Base-by-base conservation (phyloP, 1,139 yeast species). In the Yamadazyma oceani region DNA sequence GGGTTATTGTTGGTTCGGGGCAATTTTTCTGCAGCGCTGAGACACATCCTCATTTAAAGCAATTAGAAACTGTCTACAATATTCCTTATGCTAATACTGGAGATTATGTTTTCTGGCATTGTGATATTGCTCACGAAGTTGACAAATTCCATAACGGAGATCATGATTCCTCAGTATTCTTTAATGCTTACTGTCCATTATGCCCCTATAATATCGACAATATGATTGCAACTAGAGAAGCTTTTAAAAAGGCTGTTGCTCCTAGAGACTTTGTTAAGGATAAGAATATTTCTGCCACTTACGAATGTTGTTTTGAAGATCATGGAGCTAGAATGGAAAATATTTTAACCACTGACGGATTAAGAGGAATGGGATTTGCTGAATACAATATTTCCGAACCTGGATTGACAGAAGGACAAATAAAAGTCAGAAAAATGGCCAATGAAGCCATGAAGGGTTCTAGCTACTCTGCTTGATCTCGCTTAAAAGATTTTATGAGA, bases 61-160 rank as follows among this genome's bases (percentile, higher is more conserved):
- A 54, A 17, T 39, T 46, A 2, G 51, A 51, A 21, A 43, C 60
- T 10, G 56, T 62, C 43, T 53, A 56, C 10, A 54, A 60, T 9
- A 58, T 66, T 33, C 71, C 73, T 3, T 48, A 55, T 27, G 72
- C 65, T 7, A 45, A 57, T 8, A 57, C 64, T 22, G 72, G 73
- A 2, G 75, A 73, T 44, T 66, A 59, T 44, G 76, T 74, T 0
- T 68, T 66, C 37, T 75, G 80, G 80, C 80, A 75, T 49, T 58
- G 68, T 40, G 80, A 74, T 46, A 38, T 63, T 28, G 58, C 67
- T 17, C 79, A 74, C 50, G 69, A 69, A n/a, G 78, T 73, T 8
- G 78, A 73, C 42, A 51, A 55, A 16, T 57, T 54, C 4, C 77
- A 72, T 45, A 43, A 42, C 14, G 78, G 78, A 2, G 35, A 38